Evolutionary conservation across 2,329 filamentous ascomycete genomes (phyloP), one percentile per base, ranked within the genome.

Genomic region (Fusarium coffeatum): DNA sequence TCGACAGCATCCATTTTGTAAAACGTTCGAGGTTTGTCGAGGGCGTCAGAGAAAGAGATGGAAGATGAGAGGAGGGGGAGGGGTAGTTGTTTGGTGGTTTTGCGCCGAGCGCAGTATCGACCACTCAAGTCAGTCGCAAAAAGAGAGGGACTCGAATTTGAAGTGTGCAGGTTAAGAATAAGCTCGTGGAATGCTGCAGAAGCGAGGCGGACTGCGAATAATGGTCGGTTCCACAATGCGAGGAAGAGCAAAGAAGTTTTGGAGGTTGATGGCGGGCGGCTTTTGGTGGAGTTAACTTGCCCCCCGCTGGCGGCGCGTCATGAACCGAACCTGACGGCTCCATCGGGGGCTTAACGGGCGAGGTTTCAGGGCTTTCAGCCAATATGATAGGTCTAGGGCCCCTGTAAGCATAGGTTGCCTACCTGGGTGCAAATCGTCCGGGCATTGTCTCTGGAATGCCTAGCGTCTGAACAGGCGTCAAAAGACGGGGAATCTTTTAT

Each of bases 1-100:
- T 91, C 92, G 73, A 90, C 87, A 55, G 95, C 95, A 25, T 53
- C 49, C 80, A 92, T 79, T 92, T 73, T 64, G 82, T 76, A 83
- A 86, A 7, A 86, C 71, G n/a, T 68, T 64, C 66, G 66, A 48
- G 74, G 53, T 49, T 56, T 58, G 48, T 50, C 41, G 28, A 62
- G 42, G 56, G 11, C 30, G 58, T 37, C 59, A 58, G 42, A 47
- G 59, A 49, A 62, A 58, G 53, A 55, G 43, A 41, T 40, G 47
- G 50, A 63, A 53, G 41, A 40, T 49, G 8, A 53, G 34, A 60
- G 53, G 64, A 55, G 65, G 71, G 56, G 65, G 64, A 64, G 62
- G 64, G 60, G 60, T 56, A 55, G 51, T 49, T 58, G 16, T 50
- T 59, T 57, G 47, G 59, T 55, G 34, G 55, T 61, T 59, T 74